Evolutionary conservation across 2,329 filamentous ascomycete genomes (phyloP).

Genomic region (Fusarium chuoi): DNA sequence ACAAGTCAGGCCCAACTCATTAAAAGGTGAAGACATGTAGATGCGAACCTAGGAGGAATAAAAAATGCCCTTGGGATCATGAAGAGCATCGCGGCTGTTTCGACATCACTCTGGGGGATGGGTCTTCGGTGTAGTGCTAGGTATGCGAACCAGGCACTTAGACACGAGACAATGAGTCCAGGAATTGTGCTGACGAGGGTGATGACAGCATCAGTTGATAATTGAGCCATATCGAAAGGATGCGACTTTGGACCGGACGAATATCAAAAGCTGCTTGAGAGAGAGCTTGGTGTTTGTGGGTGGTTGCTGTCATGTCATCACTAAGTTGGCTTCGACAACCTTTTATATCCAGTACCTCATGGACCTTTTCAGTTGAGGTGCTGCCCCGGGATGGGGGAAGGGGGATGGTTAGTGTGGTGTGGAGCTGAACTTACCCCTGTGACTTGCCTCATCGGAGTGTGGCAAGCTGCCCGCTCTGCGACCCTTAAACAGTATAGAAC

Average conservation of each 20-base stretch:
- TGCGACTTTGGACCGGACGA: not conserved
- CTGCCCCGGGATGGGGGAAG: too few species aligned
- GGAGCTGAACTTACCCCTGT: not conserved
- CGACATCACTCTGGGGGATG: fast-evolving
- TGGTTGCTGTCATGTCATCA: not conserved
- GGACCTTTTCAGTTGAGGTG: not conserved
- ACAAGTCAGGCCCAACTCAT: not conserved
- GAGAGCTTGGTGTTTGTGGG: not conserved
- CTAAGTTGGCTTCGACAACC: not conserved
- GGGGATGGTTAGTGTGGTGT: too few species aligned
- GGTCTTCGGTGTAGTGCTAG: not conserved
- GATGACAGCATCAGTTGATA: not conserved
- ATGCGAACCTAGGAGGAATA: not conserved
- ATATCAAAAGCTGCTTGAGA: not conserved
- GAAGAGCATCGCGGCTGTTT: not conserved
- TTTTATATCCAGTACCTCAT: not conserved
- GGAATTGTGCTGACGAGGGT: not conserved
- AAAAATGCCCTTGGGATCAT: not conserved
- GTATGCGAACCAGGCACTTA: slow-evolving; percentile 8
- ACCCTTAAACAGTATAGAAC: too few species aligned
- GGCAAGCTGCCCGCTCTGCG: too few species aligned
- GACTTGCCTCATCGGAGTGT: too few species aligned
- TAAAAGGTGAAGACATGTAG: fast-evolving
- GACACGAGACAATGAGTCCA: not conserved
- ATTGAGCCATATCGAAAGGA: not conserved